A percentile compares a stretch with the other conserved stretches of the same genome.
These are phyloP conservation scores for Carex kokanica DNA, from an alignment of 176 grass and related monocot genomes.

Conservation along the genomic window DNA sequence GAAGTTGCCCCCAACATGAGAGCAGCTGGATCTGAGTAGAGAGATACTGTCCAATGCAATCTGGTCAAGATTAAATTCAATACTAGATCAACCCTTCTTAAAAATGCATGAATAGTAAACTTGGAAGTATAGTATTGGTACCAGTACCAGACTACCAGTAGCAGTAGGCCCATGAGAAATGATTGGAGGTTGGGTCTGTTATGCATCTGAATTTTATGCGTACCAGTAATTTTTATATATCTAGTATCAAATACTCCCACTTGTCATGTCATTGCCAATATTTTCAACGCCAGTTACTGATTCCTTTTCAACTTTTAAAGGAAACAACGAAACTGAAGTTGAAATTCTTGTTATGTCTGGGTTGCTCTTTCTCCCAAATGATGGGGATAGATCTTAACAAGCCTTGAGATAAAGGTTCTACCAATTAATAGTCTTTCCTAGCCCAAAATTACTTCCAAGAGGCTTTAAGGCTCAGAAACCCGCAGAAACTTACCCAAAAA, in stretches of 20 bases:
- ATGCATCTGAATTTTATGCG: slow-evolving; percentile 5
- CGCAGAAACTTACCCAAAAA: not conserved
- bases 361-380: not conserved
- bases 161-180: slow-evolving; percentile 23
- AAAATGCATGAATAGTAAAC: slow-evolving; percentile 1
- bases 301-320: not conserved
- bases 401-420: not conserved
- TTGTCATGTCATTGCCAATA: slow-evolving; percentile 10
- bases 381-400: not conserved
- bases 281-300: slow-evolving; percentile 2
- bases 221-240: not conserved
- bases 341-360: not conserved
- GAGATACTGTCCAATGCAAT: slow-evolving; percentile 25
- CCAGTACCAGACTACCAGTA: not conserved
- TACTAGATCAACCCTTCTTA: not conserved
- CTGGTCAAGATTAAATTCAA: slow-evolving; percentile 19
- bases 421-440: not conserved
- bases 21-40: slow-evolving; percentile 18
- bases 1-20: slow-evolving; percentile 10
- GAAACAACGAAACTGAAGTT: not conserved
- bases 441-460: not conserved
- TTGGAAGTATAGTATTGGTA: slow-evolving; percentile 13
- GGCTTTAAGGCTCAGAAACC: not conserved
- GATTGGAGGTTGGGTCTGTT: slow-evolving; percentile 25
- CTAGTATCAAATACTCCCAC: not conserved